phyloP scores from a whole-genome alignment of 441 rosid genomes.

The Raphanus hybrid region DNA sequence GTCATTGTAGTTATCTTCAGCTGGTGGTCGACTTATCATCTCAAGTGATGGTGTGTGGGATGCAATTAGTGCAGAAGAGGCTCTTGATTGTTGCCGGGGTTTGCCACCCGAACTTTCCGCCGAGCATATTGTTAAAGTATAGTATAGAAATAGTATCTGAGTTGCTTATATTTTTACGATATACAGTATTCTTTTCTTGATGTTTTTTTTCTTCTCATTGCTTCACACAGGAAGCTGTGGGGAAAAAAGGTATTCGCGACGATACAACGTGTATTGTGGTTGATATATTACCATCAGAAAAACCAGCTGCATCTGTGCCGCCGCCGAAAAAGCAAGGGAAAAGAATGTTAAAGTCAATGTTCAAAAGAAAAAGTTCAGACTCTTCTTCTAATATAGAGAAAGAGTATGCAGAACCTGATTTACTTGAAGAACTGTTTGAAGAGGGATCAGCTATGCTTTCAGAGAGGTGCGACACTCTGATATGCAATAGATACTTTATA shows the following conservation, averaged over 20 bases:
- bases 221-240: slow-evolving; percentile 82
- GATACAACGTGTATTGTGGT: slow-evolving; percentile 98
- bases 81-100: not conserved
- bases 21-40: not conserved
- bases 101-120: too few species aligned
- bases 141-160: too few species aligned
- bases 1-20: not conserved
- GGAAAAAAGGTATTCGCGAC: slow-evolving; percentile 87
- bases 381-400: slow-evolving; percentile 74
- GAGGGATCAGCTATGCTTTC: slow-evolving; percentile 99
- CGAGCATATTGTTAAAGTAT: too few species aligned
- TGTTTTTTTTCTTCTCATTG: slow-evolving; percentile 6
- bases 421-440: slow-evolving; percentile 88
- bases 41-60: not conserved
- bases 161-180: too few species aligned
- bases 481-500: not conserved
- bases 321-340: slow-evolving; percentile 75
- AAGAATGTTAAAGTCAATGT: slow-evolving; percentile 89
- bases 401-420: slow-evolving; percentile 73
- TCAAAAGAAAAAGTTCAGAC: slow-evolving; percentile 72
- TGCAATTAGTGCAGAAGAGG: not conserved
- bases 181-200: too few species aligned
- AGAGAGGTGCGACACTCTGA: slow-evolving; percentile 67
- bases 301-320: slow-evolving; percentile 73
- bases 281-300: slow-evolving; percentile 84